phyloP scores from a whole-genome alignment of 1,284 basidiomycete species.

The Leccinum angustisporum region DNA sequence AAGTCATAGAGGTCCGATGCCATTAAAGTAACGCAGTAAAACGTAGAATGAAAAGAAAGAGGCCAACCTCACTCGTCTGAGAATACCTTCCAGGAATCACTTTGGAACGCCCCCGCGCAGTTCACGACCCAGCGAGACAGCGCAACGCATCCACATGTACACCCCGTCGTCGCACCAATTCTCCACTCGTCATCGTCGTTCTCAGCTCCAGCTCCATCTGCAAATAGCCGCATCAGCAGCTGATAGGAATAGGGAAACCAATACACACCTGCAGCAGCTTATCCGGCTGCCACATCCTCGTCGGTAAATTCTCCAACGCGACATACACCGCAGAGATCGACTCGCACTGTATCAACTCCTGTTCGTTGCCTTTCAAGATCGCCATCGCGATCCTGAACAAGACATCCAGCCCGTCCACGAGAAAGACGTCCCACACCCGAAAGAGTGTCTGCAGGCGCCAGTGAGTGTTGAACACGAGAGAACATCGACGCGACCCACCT shows the following conservation, averaged over 20 bases:
- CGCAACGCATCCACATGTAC: background rate
- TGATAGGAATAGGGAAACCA: background rate
- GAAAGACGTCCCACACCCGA: slow-evolving; percentile 93
- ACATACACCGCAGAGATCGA: slow-evolving; percentile 79
- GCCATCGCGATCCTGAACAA: slow-evolving; percentile 89
- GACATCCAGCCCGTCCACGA: slow-evolving; percentile 90
- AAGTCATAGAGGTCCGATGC: too few relatives aligned
- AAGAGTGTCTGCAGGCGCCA: slow-evolving; percentile 69
- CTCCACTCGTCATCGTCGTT: background rate
- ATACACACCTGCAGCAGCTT: slow-evolving; percentile 74
- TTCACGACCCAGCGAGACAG: background rate
- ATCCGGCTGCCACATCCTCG: slow-evolving; percentile 90
- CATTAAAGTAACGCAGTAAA: too few relatives aligned
- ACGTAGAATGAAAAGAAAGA: too few relatives aligned
- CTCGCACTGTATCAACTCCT: slow-evolving; percentile 78
- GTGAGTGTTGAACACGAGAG: background rate
- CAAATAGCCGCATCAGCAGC: background rate
- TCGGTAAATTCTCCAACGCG: slow-evolving; percentile 82
- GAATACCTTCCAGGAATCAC: too few relatives aligned
- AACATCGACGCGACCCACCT: slow-evolving; percentile 48
- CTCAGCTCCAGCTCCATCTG: background rate
- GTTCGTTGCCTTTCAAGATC: slow-evolving; percentile 82
- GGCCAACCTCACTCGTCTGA: too few relatives aligned
- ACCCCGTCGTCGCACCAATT: background rate
- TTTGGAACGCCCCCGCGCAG: background rate